Percentiles rank a stretch among this genome's conserved stretches.
Evolutionary conservation across 2,329 filamentous ascomycete species (phyloP).

Genomic region (Fonsecaea pedrosoi): DNA sequence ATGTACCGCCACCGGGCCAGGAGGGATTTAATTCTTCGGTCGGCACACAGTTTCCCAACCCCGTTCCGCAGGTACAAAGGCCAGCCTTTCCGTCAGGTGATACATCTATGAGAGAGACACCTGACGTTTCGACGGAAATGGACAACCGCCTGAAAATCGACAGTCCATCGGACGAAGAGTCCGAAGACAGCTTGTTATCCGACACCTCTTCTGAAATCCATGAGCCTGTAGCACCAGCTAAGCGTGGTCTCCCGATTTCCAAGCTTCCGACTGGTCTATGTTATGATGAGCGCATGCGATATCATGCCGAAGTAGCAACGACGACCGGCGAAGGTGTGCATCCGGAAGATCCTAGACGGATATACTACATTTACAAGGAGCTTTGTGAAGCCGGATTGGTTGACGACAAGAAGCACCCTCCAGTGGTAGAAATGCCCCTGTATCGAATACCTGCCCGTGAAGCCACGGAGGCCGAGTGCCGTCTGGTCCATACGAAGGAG

Average conservation of each 20-base stretch:
- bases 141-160: constrained; percentile 33
- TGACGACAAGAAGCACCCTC: constrained; percentile 60
- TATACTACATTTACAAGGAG: constrained; percentile 90
- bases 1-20: constrained; percentile 17
- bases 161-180: constrained; percentile 34
- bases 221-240: constrained; percentile 41
- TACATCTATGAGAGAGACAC: constrained; percentile 34
- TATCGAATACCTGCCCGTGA: constrained; percentile 76
- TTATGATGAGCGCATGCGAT: constrained; percentile 95
- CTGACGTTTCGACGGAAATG: constrained; percentile 30
- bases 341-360: constrained; percentile 90
- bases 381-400: constrained; percentile 83
- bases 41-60: constrained; percentile 21
- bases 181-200: constrained; percentile 33
- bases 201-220: constrained; percentile 41
- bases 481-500: constrained; percentile 74
- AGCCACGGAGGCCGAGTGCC: constrained; percentile 80
- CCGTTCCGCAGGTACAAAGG: constrained; percentile 23
- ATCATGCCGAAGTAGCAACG: constrained; percentile 82
- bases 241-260: constrained; percentile 53
- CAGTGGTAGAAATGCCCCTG: constrained; percentile 61
- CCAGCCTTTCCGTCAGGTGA: constrained; percentile 21
- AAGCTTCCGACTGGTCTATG: constrained; percentile 76
- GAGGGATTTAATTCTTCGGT: constrained; percentile 18
- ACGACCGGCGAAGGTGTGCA: constrained; percentile 74